Evolutionary conservation across 2,329 filamentous ascomycete species (phyloP).

Genomic region (Proliferodiscus dingleyae): DNA sequence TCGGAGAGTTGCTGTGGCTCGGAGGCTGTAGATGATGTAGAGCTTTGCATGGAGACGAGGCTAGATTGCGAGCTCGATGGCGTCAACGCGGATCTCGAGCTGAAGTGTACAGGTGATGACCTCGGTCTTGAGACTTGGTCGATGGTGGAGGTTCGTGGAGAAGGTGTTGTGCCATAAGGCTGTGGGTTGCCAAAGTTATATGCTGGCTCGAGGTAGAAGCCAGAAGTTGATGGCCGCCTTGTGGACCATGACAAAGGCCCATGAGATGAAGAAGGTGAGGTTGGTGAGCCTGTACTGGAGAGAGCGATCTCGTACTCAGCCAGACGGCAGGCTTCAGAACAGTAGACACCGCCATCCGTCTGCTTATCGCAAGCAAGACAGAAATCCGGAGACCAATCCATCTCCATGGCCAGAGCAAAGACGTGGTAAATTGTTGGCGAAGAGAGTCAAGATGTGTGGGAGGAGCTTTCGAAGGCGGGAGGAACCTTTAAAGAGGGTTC

Average conservation of each 20-base stretch:
- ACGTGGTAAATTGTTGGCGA: slow-evolving; percentile 4
- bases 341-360: slow-evolving; percentile 77
- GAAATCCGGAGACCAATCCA: slow-evolving; percentile 79
- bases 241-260: slow-evolving; percentile 48
- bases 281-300: slow-evolving; percentile 49
- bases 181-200: slow-evolving; percentile 68
- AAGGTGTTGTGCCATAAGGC: slow-evolving; percentile 49
- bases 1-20: slow-evolving; percentile 61
- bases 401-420: slow-evolving; percentile 29
- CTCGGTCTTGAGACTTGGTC: slow-evolving; percentile 48
- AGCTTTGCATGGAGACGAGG: slow-evolving; percentile 71
- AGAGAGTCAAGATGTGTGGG: slow-evolving; percentile 1
- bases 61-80: slow-evolving; percentile 81
- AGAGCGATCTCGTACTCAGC: slow-evolving; percentile 77
- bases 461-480: slow-evolving; percentile 10
- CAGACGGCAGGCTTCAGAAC: slow-evolving; percentile 85
- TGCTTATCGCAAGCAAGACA: slow-evolving; percentile 92
- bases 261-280: slow-evolving; percentile 50
- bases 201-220: slow-evolving; percentile 67
- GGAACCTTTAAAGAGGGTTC: slow-evolving; percentile 10
- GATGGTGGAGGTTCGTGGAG: slow-evolving; percentile 28
- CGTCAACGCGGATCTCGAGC: slow-evolving; percentile 46
- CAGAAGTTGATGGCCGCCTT: slow-evolving; percentile 41
- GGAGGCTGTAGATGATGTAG: slow-evolving; percentile 46
- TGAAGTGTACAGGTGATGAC: slow-evolving; percentile 35